phyloP scores from a whole-genome alignment of 139 green algal genomes.

The Dunaliella sp. region DNA sequence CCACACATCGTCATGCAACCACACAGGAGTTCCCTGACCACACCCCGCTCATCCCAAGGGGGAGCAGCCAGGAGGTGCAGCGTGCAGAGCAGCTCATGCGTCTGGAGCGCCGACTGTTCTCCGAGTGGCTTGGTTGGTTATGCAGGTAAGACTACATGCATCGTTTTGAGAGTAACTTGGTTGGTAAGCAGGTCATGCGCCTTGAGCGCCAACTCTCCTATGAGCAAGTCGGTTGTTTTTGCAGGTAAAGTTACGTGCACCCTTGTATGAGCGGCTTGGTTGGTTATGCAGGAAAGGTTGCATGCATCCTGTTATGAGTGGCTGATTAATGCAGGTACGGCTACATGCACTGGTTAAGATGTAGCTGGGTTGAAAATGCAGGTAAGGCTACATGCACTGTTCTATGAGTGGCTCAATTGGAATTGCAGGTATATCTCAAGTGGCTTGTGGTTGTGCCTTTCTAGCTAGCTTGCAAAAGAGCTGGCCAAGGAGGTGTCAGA shows the following conservation, averaged over 20 bases:
- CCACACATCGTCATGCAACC: too few relatives aligned
- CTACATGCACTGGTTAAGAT: too few relatives aligned
- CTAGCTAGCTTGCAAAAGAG: too few relatives aligned
- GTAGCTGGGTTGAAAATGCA: too few relatives aligned
- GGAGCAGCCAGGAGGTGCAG: conserved; percentile 37
- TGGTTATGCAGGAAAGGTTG: conserved; percentile 69
- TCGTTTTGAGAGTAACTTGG: too few relatives aligned
- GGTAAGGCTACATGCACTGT: conserved; percentile 10
- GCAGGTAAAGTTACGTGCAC: conserved; percentile 5
- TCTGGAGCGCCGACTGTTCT: conserved; percentile 79
- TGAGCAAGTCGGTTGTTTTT: too few relatives aligned
- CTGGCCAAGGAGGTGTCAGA: too few relatives aligned
- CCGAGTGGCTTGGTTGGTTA: conserved; percentile 78
- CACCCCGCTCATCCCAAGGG: conserved; percentile 68
- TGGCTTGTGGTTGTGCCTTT: too few relatives aligned
- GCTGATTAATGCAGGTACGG: too few relatives aligned
- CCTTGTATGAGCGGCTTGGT: conserved; percentile 67
- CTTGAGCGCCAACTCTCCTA: conserved; percentile 79
- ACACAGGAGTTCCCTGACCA: conserved; percentile 69
- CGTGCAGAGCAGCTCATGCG: conserved; percentile 69
- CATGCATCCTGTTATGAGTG: too few relatives aligned
- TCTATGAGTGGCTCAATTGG: conserved; percentile 76
- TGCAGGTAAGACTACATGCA: conserved; percentile 54
- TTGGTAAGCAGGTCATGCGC: conserved; percentile 72
- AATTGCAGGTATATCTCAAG: too few relatives aligned